Conservation (phyloP, 495 filamentous ascomycete species). For the Xylaria intraflava region DNA sequence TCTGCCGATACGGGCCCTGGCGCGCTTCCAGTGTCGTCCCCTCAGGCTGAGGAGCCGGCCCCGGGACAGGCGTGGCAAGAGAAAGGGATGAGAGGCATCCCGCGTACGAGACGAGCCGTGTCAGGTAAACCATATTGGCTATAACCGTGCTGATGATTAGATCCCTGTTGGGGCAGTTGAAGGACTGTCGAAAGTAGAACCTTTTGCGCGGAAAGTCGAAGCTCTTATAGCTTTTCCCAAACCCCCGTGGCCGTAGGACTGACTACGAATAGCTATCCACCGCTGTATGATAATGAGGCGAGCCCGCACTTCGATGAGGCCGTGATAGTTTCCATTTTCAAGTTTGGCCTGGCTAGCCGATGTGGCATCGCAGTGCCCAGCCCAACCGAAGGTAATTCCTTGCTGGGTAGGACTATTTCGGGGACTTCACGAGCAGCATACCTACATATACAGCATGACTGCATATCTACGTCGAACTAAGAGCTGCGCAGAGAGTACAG, state of each 20-base stretch:
- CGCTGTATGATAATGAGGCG: no score
- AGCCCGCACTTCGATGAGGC: no score
- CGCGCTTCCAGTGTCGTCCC: neutral
- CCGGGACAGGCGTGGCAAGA: neutral
- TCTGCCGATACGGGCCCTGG: neutral
- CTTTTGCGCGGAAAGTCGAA: neutral
- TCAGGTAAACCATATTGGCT: neutral
- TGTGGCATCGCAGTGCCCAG: no score
- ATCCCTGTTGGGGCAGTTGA: neutral
- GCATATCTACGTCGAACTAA: no score
- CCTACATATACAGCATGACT: no score
- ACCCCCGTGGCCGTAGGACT: neutral
- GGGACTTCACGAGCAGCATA: no score
- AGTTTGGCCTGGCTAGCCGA: no score
- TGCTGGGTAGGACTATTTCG: no score
- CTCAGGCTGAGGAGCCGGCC: neutral
- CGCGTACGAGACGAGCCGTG: neutral
- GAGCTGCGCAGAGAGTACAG: no score
- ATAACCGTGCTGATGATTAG: neutral
- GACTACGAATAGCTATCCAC: no score
- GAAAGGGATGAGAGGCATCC: constrained; percentile 2
- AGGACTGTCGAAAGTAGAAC: neutral
- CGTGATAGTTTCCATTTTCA: no score
- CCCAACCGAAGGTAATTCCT: no score
- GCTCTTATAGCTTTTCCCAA: neutral